These are phyloP conservation scores for Candida krabiensis DNA, from an alignment of 805 yeast species.

Conservation along the genomic window DNA sequence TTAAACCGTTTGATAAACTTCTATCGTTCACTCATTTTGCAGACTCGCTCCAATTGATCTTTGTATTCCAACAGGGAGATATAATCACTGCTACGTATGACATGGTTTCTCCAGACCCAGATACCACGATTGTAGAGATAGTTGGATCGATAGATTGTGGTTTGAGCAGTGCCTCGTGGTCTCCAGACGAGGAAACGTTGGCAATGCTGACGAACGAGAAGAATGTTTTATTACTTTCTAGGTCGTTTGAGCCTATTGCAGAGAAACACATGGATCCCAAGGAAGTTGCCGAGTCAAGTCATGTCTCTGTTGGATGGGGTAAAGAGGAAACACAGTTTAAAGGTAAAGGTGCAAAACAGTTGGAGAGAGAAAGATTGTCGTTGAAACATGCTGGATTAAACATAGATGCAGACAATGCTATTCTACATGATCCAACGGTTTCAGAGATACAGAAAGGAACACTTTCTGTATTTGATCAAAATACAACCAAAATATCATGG, in stretches of 20 bases:
- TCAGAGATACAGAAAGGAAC: conserved; percentile 69
- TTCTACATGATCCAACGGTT: conserved; percentile 85
- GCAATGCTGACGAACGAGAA: conserved; percentile 63
- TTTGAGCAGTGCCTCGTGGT: conserved; percentile 75
- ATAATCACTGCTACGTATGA: conserved; percentile 67
- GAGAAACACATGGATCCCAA: conserved; percentile 58
- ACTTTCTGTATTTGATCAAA: conserved; percentile 54
- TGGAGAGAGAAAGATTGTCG: conserved; percentile 61
- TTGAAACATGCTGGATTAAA: conserved; percentile 68
- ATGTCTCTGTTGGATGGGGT: conserved; percentile 99
- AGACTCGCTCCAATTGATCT: conserved; percentile 63
- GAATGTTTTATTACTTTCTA: conserved; percentile 64
- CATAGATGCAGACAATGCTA: conserved; percentile 52
- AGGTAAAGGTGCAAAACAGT: conserved; percentile 86
- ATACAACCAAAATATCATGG: conserved; percentile 68
- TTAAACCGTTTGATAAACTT: conserved; percentile 41
- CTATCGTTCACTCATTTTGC: conserved; percentile 66
- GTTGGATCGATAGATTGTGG: conserved; percentile 85
- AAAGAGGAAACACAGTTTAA: conserved; percentile 93
- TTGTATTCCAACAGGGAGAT: conserved; percentile 76
- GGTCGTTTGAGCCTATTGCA: conserved; percentile 74
- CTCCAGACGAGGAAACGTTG: conserved; percentile 87
- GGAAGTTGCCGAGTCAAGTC: conserved; percentile 71
- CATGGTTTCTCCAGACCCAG: conserved; percentile 41
- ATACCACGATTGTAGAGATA: conserved; percentile 63